Evolutionary conservation across 1,139 yeast genomes (phyloP), one percentile per base, ranked within the genome.

Genomic region (Pichia sp.): DNA sequence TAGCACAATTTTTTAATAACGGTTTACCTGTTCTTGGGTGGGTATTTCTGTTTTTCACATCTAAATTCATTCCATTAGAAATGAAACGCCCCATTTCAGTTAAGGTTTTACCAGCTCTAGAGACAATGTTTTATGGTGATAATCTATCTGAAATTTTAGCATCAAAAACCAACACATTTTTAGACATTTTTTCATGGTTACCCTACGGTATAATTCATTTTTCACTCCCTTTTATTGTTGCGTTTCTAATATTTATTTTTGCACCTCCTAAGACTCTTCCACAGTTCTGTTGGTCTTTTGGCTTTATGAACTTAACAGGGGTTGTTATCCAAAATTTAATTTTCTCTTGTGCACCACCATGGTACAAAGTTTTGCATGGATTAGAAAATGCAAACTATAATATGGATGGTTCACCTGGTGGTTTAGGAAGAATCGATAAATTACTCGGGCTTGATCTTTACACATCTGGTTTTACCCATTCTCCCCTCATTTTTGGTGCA

Each of bases 301-400:
- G 99, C n/a, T 89, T 84, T 67, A 84, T 91, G 93, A 91, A 89
- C 63, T 67, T 88, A 52, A 59, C 77, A 37, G 98, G 97, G 34
- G 97, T 91, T 20, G 58, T 79, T 36, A 74, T 76, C 45, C 98
- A 91, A 65, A 72, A 86, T 50, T 32, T 56, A 15, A 52, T 78
- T 23, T 88, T 86, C 61, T 97, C 98, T 4, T 86, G 95, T 39
- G 96, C 98, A 46, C 95, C 99, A 26, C 99, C 99, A 28, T 91
- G 99, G 99, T 91, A 93, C 61, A 88, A 88, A 60, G 77, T 77
- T 50, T 63, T 80, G 40, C 80, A 91, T 59, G 96, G 96, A 1
- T 71, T 89, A 49, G 78, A 79, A 48, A 94, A 96, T 19, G 98
- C 98, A 6, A 77, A 86, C 62, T 91, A 93, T 62, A 68, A 82